A percentile compares a stretch with the other conserved stretches of the same genome.
Evolutionary conservation across 192 early-diverging fungal species (phyloP).

Genomic region (Nowakowskiella sp.): DNA sequence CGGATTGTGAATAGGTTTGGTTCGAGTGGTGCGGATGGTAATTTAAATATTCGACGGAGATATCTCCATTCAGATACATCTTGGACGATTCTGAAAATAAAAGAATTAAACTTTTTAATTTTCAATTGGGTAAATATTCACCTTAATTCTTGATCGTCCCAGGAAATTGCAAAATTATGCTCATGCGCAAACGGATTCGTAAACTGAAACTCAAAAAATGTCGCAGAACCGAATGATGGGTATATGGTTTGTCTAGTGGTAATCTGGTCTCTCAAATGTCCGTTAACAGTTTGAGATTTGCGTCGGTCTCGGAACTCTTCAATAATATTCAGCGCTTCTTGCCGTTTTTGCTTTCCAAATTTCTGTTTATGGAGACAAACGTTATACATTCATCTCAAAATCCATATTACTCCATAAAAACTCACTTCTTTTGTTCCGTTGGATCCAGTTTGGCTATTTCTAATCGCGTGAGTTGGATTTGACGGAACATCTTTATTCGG

Average conservation of each 20-base stretch:
- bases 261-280: constrained; percentile 19
- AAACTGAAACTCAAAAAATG: constrained; percentile 33
- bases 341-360: constrained; percentile 21
- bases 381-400: too few species aligned
- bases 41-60: constrained; percentile 22
- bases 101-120: neutral
- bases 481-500: too few species aligned
- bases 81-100: constrained; percentile 15
- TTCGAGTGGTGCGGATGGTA: too few species aligned
- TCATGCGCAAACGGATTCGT: constrained; percentile 36
- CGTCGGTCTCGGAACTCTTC: constrained; percentile 27
- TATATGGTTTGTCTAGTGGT: constrained; percentile 25
- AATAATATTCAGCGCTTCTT: constrained; percentile 36
- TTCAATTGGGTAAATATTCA: neutral
- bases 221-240: constrained; percentile 33
- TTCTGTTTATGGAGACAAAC: constrained; percentile 13
- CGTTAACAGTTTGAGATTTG: constrained; percentile 4
- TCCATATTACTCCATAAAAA: too few species aligned
- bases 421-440: too few species aligned
- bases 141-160: constrained; percentile 36
- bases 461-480: too few species aligned
- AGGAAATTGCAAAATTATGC: constrained; percentile 30
- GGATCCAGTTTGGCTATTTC: too few species aligned
- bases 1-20: constrained; percentile 10
- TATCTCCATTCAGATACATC: constrained; percentile 27